Base-by-base conservation (phyloP, 1,139 yeast species). In the Protomyces arabidopsidicola region DNA sequence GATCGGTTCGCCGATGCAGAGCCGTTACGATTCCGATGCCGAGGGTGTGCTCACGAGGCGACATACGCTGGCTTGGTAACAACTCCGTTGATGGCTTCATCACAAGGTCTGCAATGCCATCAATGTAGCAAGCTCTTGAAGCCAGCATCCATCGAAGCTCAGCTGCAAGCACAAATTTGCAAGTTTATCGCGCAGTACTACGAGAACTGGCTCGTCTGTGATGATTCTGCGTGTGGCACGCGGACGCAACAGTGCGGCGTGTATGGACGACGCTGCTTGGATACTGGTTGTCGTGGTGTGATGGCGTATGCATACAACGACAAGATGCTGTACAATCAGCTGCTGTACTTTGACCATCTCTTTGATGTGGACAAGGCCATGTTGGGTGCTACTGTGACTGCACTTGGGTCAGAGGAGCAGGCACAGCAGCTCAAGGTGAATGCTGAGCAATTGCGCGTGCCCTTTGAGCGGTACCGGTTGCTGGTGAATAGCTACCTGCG, bases 241-340 rank as follows among this genome's bases (percentile, higher is more conserved):
- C 80, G 81, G 22, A 91, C 98, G 0, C 81, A 97, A 67, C 96
- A 91, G 72, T 81, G 93, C 27, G 85, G 93, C 14, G 97, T 91
- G 2, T 90, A 89, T 71, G 98, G 97, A 66, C 85, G 84, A 70
- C 81, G 95, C 69, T 93, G 98, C 76, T 80, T 90, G 66, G 36
- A 60, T 53, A 52, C 65, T 22, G 50, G 60, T 10, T 58, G 63
- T 34, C 65, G 61, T 9, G 87, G 88, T 38, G 82, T 87, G 24
- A 88, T 91, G 90, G 78, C 83, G 65, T 88, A 85, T 75, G 82
- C 81, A 67, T 93, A 89, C 74, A 79, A 84, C 50, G 97, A 90
- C 74, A 86, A 86, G 72, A 86, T 84, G 61, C 80, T 95, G 58
- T 93, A 93, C 78, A 89, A 88, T 72, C 98, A 95, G 75, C 78